A percentile compares a stretch with the other conserved stretches of the same genome.
Evolutionary conservation across 148 eudicot species (phyloP).

Genomic region (Rhododendron ferrugineum): DNA sequence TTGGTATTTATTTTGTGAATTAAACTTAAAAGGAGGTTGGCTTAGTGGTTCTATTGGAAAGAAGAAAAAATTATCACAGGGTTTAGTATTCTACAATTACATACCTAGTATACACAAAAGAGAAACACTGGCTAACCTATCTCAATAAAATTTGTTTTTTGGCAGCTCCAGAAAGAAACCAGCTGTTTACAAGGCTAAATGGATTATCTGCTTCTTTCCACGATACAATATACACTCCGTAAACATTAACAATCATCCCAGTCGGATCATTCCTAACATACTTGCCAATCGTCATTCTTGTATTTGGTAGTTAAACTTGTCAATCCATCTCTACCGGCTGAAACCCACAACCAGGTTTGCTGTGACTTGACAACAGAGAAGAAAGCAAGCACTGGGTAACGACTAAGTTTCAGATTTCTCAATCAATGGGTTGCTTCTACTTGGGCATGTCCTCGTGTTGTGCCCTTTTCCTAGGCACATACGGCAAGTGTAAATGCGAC

Average conservation of each 20-base stretch:
- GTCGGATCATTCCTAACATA: neutral
- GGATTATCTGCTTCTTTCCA: neutral
- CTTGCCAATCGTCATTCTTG: neutral
- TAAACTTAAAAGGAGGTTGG: too few relatives aligned
- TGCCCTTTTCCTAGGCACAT: conserved; percentile 22
- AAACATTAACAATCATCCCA: neutral
- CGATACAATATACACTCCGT: neutral
- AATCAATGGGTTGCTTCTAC: conserved; percentile 1
- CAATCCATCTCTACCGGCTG: neutral
- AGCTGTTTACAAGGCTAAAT: neutral
- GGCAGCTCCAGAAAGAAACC: neutral
- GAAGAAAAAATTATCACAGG: too few relatives aligned
- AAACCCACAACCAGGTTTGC: neutral
- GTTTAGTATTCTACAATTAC: too few relatives aligned
- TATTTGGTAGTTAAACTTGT: neutral
- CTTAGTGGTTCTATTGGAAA: too few relatives aligned
- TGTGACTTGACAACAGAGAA: neutral
- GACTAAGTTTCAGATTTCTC: neutral
- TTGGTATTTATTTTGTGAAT: too few relatives aligned
- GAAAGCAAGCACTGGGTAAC: neutral
- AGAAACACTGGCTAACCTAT: neutral
- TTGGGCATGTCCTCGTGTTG: conserved; percentile 22
- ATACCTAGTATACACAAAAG: neutral
- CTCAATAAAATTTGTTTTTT: neutral
- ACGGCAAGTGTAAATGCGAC: conserved; percentile 11